Evolutionary conservation across 371 early-diverging fungal genomes (phyloP).

Genomic region (Actinomortierella wolfii): DNA sequence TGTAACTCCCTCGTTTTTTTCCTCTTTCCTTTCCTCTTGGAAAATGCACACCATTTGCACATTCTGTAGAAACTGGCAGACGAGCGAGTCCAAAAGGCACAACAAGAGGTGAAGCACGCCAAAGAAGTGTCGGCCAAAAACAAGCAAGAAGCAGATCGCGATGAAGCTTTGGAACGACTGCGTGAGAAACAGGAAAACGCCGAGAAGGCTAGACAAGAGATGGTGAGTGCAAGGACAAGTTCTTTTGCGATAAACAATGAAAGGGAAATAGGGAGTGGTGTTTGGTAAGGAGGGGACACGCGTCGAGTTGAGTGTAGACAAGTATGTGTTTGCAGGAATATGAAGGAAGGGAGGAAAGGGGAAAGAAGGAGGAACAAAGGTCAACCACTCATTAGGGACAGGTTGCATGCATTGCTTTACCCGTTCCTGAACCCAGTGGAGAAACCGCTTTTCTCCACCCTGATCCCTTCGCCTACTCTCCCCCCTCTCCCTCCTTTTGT

Average conservation of each 20-base stretch:
- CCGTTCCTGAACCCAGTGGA: too few relatives aligned
- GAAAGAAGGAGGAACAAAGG: not conserved
- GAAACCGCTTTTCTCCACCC: too few relatives aligned
- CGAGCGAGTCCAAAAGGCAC: conserved; percentile 42
- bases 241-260: not conserved
- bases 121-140: conserved; percentile 37
- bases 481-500: not conserved
- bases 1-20: too few relatives aligned
- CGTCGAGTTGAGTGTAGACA: too few relatives aligned
- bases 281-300: conserved; percentile 1
- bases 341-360: not conserved
- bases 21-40: not conserved
- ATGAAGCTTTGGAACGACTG: conserved; percentile 29
- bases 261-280: not conserved
- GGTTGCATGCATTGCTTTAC: too few relatives aligned
- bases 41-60: too few relatives aligned
- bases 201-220: conserved; percentile 33
- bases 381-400: too few relatives aligned
- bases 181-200: conserved; percentile 45
- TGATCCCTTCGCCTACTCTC: not conserved
- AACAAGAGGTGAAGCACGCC: conserved; percentile 37
- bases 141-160: conserved; percentile 21
- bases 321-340: not conserved
- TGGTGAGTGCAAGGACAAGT: conserved; percentile 9
- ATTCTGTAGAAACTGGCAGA: conserved; percentile 32